Conservation (phyloP, 306 rosid species). For the Quercus cerris region DNA sequence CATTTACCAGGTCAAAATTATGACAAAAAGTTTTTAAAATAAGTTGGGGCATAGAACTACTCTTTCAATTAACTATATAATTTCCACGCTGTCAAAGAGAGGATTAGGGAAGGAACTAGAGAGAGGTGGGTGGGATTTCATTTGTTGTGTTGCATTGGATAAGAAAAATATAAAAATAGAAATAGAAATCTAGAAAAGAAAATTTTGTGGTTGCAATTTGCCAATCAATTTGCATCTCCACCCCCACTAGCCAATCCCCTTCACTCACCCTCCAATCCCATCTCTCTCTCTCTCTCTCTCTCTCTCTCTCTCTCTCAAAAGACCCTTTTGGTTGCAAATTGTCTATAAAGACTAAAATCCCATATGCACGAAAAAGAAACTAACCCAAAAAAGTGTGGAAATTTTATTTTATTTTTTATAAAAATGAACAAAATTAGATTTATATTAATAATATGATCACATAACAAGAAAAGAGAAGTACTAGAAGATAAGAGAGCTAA, state of each 20-base stretch:
- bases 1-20: fast-evolving
- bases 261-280: conserved; percentile 17
- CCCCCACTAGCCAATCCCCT: conserved; percentile 46
- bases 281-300: conserved; percentile 30
- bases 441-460: background rate
- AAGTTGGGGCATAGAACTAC: too few relatives aligned
- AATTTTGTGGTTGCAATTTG: conserved; percentile 69
- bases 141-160: conserved; percentile 32
- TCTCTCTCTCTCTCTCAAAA: conserved; percentile 1
- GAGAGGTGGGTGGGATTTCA: conserved; percentile 41
- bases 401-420: too few relatives aligned
- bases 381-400: conserved; percentile 20
- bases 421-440: background rate
- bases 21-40: fast-evolving
- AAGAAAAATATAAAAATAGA: conserved; percentile 32
- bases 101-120: conserved; percentile 48
- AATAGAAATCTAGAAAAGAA: conserved; percentile 13
- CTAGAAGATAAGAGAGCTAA: conserved; percentile 29
- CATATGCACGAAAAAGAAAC: conserved; percentile 12
- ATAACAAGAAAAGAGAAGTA: conserved; percentile 5
- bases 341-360: conserved; percentile 21
- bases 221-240: conserved; percentile 56
- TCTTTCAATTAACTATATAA: too few relatives aligned
- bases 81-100: conserved; percentile 38
- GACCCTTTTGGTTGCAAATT: conserved; percentile 40